Conservation (phyloP, 768 basidiomycete genomes). For the Basidioascus undulatus region DNA sequence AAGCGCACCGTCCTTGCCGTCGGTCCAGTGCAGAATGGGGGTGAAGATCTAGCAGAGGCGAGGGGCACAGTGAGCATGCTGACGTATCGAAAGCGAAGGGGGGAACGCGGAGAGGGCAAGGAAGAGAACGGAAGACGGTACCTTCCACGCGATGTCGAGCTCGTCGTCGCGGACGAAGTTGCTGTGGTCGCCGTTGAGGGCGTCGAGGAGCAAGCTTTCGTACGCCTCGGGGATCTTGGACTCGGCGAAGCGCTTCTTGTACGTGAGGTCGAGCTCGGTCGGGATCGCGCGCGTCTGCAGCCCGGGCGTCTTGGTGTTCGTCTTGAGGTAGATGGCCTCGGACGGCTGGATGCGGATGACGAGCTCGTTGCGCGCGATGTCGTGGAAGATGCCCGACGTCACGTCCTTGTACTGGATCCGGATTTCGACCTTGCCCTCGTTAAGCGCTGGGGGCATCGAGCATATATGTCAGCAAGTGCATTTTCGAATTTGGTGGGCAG, state of each 20-base stretch:
- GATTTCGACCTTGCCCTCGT: constrained; percentile 96
- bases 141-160: constrained; percentile 94
- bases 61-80: neutral
- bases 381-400: constrained; percentile 84
- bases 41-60: constrained; percentile 54
- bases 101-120: neutral
- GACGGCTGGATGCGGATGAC: constrained; percentile 91
- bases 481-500: constrained; percentile 5
- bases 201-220: constrained; percentile 50
- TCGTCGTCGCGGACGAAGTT: constrained; percentile 98
- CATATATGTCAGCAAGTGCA: neutral
- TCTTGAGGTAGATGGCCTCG: constrained; percentile 88
- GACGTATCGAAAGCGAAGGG: neutral
- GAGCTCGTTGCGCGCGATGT: constrained; percentile 87
- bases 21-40: constrained; percentile 83
- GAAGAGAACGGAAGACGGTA: constrained; percentile 18
- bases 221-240: constrained; percentile 88
- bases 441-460: constrained; percentile 37
- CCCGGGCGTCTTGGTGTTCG: constrained; percentile 87
- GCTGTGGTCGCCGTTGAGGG: constrained; percentile 90
- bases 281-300: constrained; percentile 72
- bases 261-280: constrained; percentile 94
- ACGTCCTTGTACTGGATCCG: constrained; percentile 97
- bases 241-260: constrained; percentile 82
- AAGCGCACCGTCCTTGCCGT: constrained; percentile 39